phyloP scores from a whole-genome alignment of 2,329 filamentous ascomycete species.

The Nectriaceae sp. region DNA sequence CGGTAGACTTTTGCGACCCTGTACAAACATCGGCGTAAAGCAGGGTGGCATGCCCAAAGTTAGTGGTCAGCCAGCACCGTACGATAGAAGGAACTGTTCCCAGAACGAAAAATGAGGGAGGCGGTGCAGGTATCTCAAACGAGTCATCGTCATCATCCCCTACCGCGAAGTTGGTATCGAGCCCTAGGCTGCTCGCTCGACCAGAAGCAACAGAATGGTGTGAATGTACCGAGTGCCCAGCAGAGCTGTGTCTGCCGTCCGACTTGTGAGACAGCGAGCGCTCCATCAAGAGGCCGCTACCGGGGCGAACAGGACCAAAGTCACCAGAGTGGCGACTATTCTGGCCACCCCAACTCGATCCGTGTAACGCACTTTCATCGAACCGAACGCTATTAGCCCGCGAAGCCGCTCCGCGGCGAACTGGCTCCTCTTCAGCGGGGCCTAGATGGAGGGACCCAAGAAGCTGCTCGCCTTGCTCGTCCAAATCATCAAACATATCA shows the following conservation, averaged over 20 bases:
- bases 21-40: constrained; percentile 92
- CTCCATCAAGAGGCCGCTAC: constrained; percentile 87
- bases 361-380: constrained; percentile 91
- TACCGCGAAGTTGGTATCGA: constrained; percentile 70
- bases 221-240: constrained; percentile 75
- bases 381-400: constrained; percentile 97
- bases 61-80: constrained; percentile 89
- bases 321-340: constrained; percentile 82
- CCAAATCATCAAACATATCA: constrained; percentile 87
- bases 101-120: constrained; percentile 81
- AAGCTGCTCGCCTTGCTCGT: constrained; percentile 80
- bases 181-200: constrained; percentile 83
- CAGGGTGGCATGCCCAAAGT: constrained; percentile 86
- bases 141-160: constrained; percentile 69
- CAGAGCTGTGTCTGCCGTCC: constrained; percentile 90
- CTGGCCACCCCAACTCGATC: constrained; percentile 77
- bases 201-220: constrained; percentile 73
- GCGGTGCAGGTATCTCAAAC: constrained; percentile 71
- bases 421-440: constrained; percentile 77
- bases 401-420: constrained; percentile 82
- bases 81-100: constrained; percentile 92
- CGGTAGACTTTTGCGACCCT: constrained; percentile 83
- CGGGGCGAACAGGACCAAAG: constrained; percentile 73
- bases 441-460: constrained; percentile 83
- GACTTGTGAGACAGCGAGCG: constrained; percentile 93